Evolutionary conservation across 2,329 filamentous ascomycete genomes (phyloP).

Genomic region (Macrophomina pseudophaseolina): DNA sequence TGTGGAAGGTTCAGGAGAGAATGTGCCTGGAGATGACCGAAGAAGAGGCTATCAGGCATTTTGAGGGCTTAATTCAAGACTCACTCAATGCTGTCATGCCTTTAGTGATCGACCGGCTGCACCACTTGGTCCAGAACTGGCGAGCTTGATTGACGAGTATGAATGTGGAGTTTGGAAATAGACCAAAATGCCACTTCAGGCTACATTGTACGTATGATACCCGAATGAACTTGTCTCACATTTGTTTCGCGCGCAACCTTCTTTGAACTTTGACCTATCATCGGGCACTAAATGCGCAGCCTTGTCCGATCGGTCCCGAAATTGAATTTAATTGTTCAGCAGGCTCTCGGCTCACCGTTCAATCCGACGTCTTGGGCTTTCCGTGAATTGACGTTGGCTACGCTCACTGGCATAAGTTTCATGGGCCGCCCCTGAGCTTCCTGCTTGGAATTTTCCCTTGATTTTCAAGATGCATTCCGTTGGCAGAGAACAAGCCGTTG

Average conservation of each 20-base stretch:
- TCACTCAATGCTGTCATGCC: slow-evolving; percentile 88
- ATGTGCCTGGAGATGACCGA: slow-evolving; percentile 92
- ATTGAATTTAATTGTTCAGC: too few species aligned
- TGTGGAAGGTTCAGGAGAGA: slow-evolving; percentile 91
- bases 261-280: background rate
- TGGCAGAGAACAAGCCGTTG: too few species aligned
- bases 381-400: too few species aligned
- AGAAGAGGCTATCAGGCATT: slow-evolving; percentile 86
- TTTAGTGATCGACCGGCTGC: slow-evolving; percentile 91
- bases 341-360: too few species aligned
- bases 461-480: too few species aligned
- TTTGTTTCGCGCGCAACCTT: background rate
- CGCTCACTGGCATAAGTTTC: too few species aligned
- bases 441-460: too few species aligned
- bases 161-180: background rate
- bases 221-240: background rate
- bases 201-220: slow-evolving; percentile 11
- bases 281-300: too few species aligned
- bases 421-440: too few species aligned
- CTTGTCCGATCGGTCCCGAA: too few species aligned
- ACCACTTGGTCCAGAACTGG: slow-evolving; percentile 92
- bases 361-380: too few species aligned
- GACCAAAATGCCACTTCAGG: background rate
- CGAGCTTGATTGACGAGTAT: slow-evolving; percentile 54
- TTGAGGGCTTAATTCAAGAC: slow-evolving; percentile 89